phyloP scores from a whole-genome alignment of 305 asterid species.

The Rubia tinctorum region DNA sequence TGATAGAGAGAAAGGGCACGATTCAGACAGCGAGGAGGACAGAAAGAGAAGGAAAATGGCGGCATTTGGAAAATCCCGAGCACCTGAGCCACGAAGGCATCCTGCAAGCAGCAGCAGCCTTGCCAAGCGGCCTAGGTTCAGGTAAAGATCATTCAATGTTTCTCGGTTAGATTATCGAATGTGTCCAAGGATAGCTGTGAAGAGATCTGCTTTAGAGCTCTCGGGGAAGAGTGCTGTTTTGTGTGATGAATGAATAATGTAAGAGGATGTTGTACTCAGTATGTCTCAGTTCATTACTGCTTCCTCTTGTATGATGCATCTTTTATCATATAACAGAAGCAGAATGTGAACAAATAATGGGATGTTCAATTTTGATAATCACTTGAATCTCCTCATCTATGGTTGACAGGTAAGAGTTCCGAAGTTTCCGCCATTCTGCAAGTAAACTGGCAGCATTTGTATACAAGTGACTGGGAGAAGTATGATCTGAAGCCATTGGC shows the following conservation, averaged over 20 bases:
- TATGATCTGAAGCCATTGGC: too few species aligned
- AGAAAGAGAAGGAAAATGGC: conserved; percentile 53
- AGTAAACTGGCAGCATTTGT: too few species aligned
- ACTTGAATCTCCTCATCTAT: too few species aligned
- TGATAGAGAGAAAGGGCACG: conserved; percentile 65
- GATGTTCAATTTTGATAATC: too few species aligned
- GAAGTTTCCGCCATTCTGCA: too few species aligned
- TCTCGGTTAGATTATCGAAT: not conserved
- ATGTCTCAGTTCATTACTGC: not conserved
- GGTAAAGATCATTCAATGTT: conserved; percentile 26
- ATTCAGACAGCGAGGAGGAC: conserved; percentile 75
- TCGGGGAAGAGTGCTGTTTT: not conserved
- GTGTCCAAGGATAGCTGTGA: not conserved
- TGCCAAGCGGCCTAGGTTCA: conserved; percentile 44
- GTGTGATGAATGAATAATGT: not conserved
- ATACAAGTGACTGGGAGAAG: too few species aligned
- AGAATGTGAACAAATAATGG: too few species aligned
- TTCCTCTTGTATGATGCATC: too few species aligned
- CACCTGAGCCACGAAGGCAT: conserved; percentile 4
- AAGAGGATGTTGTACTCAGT: not conserved
- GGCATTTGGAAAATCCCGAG: conserved; percentile 39
- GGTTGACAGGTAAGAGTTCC: too few species aligned
- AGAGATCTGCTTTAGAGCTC: not conserved
- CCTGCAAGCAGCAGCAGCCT: conserved; percentile 11
- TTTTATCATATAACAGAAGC: too few species aligned